Conservation (phyloP, 805 yeast species). For the Lachancea thermotolerans region DNA sequence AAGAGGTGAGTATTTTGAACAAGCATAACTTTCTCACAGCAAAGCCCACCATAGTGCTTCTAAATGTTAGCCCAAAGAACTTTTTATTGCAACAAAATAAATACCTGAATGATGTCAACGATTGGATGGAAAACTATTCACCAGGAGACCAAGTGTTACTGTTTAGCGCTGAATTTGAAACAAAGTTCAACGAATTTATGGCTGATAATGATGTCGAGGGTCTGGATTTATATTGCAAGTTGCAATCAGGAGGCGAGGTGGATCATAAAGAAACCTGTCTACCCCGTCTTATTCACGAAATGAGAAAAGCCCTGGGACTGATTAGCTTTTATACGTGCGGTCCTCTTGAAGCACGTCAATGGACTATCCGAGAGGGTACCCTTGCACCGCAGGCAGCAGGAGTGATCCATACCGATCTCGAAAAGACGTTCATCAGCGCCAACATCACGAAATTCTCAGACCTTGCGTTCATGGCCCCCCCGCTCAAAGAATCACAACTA, state of each 20-base stretch:
- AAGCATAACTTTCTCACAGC: constrained; percentile 73
- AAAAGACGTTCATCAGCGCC: constrained; percentile 74
- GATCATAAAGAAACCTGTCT: constrained; percentile 37
- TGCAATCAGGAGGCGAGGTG: constrained; percentile 13
- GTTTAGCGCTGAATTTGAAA: constrained; percentile 53
- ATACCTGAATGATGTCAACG: constrained; percentile 42
- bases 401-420: constrained; percentile 77
- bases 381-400: constrained; percentile 89
- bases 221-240: constrained; percentile 12
- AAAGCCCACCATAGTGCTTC: constrained; percentile 75
- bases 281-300: constrained; percentile 54
- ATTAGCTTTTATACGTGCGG: constrained; percentile 89
- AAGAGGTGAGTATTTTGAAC: constrained; percentile 63
- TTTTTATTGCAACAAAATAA: constrained; percentile 48
- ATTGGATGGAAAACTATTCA: constrained; percentile 62
- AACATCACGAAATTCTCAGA: constrained; percentile 66
- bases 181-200: constrained; percentile 26
- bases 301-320: constrained; percentile 62
- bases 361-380: constrained; percentile 74
- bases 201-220: constrained; percentile 21
- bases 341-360: constrained; percentile 74
- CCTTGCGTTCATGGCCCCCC: constrained; percentile 29
- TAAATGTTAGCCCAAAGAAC: constrained; percentile 69
- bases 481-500: constrained; percentile 21
- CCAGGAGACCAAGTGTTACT: constrained; percentile 67